Evolutionary conservation across 495 filamentous ascomycete species (phyloP), one percentile per base, ranked within the genome.

Genomic region (Penicillium paradoxum): DNA sequence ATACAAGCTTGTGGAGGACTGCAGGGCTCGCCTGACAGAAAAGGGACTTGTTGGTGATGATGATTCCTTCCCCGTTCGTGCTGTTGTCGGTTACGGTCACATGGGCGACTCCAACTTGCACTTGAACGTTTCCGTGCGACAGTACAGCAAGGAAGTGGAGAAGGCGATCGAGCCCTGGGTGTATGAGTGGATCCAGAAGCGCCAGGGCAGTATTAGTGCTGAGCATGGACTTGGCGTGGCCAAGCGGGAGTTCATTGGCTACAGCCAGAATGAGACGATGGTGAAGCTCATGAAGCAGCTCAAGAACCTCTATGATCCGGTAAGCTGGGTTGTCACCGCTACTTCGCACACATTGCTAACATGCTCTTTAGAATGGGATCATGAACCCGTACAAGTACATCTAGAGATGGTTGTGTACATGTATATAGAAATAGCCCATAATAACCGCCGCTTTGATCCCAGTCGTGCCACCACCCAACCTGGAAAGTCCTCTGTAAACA

Each of bases 21-120:
- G 84, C 32, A 78, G 82, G 51, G 81, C 81, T 45, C 82, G 85
- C 10, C 74, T 97, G 24, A 80, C 78, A 3, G 74, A 81, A 24
- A 81, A 82, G 17, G 91, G 90, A 1, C 78, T 97, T 6, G 77
- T 95, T 14, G 86, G 89, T 29, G 86, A 89, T 21, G 80, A 80
- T 34, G 87, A 91, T 39, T 83, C 85, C 40, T 75, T 84, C 65
- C 89, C 91, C 3, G 90, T 95, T 4, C 82, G 93, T 1, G 87
- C 84, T 38, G 91, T 95, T 17, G 84, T 95, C n/a, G 93, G 93
- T 3, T 98, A 95, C 63, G 93, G 93, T 10, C 93, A 98, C 69
- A 96, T 98, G 89, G 93, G 93, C 27, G 93, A 98, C 67, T 83
- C 87, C 4, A 98, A 98, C 67, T 68, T 98, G 56, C 93, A 98